Base-by-base conservation (phyloP, 306 rosid species). In the Erythrophleum fordii region DNA sequence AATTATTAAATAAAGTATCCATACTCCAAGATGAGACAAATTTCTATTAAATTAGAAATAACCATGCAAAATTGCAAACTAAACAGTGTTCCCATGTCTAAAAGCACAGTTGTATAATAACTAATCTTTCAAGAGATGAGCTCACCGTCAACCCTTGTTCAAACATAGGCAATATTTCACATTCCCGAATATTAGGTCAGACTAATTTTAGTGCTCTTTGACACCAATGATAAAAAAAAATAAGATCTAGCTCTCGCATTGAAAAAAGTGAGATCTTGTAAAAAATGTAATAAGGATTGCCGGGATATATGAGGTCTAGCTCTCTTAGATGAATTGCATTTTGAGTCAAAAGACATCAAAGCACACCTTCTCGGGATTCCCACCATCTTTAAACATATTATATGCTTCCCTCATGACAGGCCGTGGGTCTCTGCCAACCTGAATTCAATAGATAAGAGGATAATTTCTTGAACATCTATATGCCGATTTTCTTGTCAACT, bases 381-480 rank as follows among this genome's bases (percentile, higher is more conserved):
- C 97, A 20, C 95, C 95, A 59, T 91, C 91, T 87, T 84, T 95
- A 69, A 93, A 93, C 97, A 95, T 86, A 80, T 88, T 83, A 76
- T 93, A 91, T 73, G 93, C 87, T 78, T 86, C 92, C 56, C 89
- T 75, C 99, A 95, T 93, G 80, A 91, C 92, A 14, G 99, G 95
- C 49, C 99, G 82, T 51, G 90, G 77, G 72, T 95, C 97, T 72
- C 29, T 81, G 75, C 95, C 99, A 72, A 95, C 99, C 99, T 95
- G 86, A 82, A 87, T 77, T 69, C 82, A 86, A 72, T 29, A 25
- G 60, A 37, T 37, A 69, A 78, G 59, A 25, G 20, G 48, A 49
- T 45, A 67, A 68, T 22, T 28, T 76, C 29, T 22, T 51, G 72
- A 51, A 67, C 13, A 51, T 61, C 42, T 35, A 8, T 51, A 69